phyloP scores from a whole-genome alignment of 148 eudicot genomes.

The Nepenthes mirabilis region DNA sequence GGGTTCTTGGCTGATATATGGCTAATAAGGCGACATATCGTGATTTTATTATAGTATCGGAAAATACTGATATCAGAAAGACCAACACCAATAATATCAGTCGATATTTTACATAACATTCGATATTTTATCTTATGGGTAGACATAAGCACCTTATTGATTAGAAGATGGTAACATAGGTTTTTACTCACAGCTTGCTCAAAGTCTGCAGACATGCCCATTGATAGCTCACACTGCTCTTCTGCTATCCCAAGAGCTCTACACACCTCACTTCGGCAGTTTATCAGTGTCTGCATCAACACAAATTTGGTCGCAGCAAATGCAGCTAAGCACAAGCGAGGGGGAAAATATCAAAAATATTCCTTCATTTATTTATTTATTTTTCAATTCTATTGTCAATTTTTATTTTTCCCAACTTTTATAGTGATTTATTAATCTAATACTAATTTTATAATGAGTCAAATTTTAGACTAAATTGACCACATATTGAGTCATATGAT shows the following conservation, averaged over 20 bases:
- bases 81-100: not conserved
- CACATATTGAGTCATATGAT: no score
- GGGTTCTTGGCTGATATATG: no score
- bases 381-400: no score
- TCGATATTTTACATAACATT: not conserved
- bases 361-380: not conserved
- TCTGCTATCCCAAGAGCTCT: constrained; percentile 63
- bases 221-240: constrained; percentile 83
- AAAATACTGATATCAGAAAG: no score
- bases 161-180: not conserved
- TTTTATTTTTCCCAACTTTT: no score
- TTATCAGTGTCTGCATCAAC: constrained; percentile 47
- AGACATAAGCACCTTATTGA: not conserved
- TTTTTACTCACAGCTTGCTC: constrained; percentile 73
- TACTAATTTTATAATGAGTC: no score
- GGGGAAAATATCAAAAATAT: not conserved
- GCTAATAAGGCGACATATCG: no score
- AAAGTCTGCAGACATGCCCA: constrained; percentile 99
- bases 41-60: no score
- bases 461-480: no score
- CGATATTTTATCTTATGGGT: not conserved
- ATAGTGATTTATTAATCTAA: no score
- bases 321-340: constrained; percentile 7
- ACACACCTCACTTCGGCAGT: constrained; percentile 75
- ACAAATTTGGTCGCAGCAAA: constrained; percentile 2